These are phyloP conservation scores for Breviolum minutum DNA, from an alignment of 73 alveolate species.

Conservation along the genomic window DNA sequence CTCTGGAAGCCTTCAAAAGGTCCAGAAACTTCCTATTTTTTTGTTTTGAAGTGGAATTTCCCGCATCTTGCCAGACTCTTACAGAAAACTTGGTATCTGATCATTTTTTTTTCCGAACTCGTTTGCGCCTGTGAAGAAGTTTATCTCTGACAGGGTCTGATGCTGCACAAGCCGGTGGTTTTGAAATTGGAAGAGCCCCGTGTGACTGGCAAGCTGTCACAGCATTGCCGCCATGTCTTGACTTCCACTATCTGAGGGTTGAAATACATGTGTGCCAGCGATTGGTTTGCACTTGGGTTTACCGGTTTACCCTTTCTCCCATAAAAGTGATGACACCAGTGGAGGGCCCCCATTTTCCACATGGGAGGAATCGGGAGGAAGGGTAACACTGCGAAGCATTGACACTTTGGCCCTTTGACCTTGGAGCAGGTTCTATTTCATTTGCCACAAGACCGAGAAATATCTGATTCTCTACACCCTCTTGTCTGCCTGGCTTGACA, in stretches of 20 bases:
- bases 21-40: too few species aligned
- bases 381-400: background rate
- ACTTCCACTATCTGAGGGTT: background rate
- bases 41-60: too few species aligned
- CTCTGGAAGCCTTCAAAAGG: too few species aligned
- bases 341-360: too few species aligned
- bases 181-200: slow-evolving; percentile 78
- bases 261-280: too few species aligned
- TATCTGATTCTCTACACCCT: slow-evolving; percentile 76
- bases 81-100: too few species aligned
- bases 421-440: slow-evolving; percentile 40
- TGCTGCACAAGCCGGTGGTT: slow-evolving; percentile 95
- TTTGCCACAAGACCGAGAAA: slow-evolving; percentile 93
- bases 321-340: too few species aligned
- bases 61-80: too few species aligned
- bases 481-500: slow-evolving; percentile 3
- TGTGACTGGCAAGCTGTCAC: slow-evolving; percentile 64
- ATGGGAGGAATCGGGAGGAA: too few species aligned
- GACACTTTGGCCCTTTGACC: background rate
- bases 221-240: slow-evolving; percentile 2
- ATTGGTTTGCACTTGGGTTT: too few species aligned
- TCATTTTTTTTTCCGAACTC: too few species aligned
- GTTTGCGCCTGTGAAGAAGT: background rate
- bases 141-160: slow-evolving; percentile 37
- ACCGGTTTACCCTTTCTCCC: too few species aligned